Conservation (phyloP, 2,329 filamentous ascomycete species). For the Albifimbria verrucaria region DNA sequence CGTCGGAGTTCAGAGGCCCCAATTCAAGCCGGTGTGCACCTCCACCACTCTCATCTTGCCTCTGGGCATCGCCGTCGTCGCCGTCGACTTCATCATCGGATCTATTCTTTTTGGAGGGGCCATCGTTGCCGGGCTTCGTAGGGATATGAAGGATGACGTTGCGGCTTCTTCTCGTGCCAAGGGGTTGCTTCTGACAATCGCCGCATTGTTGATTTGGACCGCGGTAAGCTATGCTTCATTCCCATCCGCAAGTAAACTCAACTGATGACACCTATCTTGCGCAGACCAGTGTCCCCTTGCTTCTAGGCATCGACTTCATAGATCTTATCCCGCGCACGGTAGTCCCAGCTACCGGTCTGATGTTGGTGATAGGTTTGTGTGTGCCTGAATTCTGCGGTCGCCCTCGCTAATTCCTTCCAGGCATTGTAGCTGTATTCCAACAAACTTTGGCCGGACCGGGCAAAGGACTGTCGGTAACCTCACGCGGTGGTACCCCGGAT, state of each 20-base stretch:
- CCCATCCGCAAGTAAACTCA: constrained; percentile 2
- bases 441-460: constrained; percentile 8
- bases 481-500: neutral
- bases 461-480: neutral
- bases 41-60: constrained; percentile 41
- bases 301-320: constrained; percentile 43
- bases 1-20: constrained; percentile 50
- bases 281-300: constrained; percentile 49
- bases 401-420: constrained; percentile 13
- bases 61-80: constrained; percentile 42
- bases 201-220: constrained; percentile 50
- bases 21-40: constrained; percentile 51
- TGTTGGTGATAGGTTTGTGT: constrained; percentile 43
- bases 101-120: constrained; percentile 37
- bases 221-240: constrained; percentile 37
- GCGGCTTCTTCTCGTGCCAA: constrained; percentile 30
- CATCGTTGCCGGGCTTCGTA: constrained; percentile 32
- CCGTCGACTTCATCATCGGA: constrained; percentile 43
- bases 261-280: constrained; percentile 3
- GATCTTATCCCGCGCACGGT: constrained; percentile 44
- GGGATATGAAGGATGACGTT: constrained; percentile 25
- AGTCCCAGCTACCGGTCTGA: constrained; percentile 47
- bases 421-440: constrained; percentile 33
- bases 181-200: constrained; percentile 37
- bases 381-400: neutral